These are phyloP conservation scores for Rhodosporidiobolus sp. DNA, from an alignment of 768 basidiomycete genomes.

Conservation along the genomic window DNA sequence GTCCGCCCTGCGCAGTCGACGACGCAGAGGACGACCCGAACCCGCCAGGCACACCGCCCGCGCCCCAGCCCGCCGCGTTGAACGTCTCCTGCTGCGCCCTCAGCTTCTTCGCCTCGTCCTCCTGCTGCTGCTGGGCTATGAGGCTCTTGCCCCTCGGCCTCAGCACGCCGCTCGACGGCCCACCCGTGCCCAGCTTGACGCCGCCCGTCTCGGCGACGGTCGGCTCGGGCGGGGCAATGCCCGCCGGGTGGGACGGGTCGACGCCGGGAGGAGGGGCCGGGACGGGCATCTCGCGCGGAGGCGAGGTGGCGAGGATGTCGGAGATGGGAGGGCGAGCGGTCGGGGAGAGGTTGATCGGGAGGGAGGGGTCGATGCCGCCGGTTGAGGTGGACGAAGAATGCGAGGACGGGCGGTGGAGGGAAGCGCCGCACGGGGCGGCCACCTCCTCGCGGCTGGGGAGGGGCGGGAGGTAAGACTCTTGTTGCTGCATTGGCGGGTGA, in stretches of 20 bases:
- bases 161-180: slow-evolving; percentile 45
- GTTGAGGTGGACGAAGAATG: background rate
- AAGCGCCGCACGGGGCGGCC: slow-evolving; percentile 4
- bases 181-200: slow-evolving; percentile 44
- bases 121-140: background rate
- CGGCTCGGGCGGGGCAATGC: slow-evolving; percentile 46
- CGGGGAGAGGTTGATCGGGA: slow-evolving; percentile 13
- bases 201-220: slow-evolving; percentile 47
- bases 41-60: slow-evolving; percentile 27
- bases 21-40: slow-evolving; percentile 3
- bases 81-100: background rate
- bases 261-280: slow-evolving; percentile 46
- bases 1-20: no score
- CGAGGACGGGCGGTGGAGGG: background rate
- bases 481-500: background rate
- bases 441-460: background rate
- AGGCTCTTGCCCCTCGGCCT: slow-evolving; percentile 6
- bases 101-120: background rate
- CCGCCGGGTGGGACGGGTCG: slow-evolving; percentile 42
- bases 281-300: slow-evolving; percentile 42
- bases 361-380: no score
- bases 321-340: slow-evolving; percentile 11
- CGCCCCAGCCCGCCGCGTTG: slow-evolving; percentile 44
- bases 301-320: slow-evolving; percentile 25
- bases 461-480: background rate